These are phyloP conservation scores for Jacaranda mimosifolia DNA, from an alignment of 257 asterid species.

Conservation along the genomic window DNA sequence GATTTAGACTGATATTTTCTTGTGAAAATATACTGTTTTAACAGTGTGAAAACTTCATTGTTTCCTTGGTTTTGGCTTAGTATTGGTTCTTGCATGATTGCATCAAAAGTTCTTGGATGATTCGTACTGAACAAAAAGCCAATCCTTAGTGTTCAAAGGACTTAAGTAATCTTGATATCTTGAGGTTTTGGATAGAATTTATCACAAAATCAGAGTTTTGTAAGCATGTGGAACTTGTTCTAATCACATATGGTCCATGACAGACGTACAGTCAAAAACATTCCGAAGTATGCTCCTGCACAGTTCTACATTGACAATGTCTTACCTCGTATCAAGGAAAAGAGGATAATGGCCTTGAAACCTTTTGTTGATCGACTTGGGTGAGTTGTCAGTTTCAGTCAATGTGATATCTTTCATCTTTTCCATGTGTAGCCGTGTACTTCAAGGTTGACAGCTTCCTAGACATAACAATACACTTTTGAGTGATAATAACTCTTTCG, in stretches of 20 bases:
- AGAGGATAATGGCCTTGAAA: conserved; percentile 96
- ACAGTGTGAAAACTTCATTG: background rate
- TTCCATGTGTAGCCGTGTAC: conserved; percentile 17
- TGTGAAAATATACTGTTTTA: background rate
- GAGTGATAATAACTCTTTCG: conserved; percentile 2
- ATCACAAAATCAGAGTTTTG: conserved; percentile 22
- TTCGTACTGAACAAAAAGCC: conserved; percentile 1
- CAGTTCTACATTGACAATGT: conserved; percentile 98
- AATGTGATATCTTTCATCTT: conserved; percentile 9
- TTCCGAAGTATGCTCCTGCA: conserved; percentile 98
- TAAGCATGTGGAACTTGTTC: conserved; percentile 40
- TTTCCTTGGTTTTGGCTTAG: background rate
- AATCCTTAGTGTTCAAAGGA: background rate
- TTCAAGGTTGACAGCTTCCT: background rate
- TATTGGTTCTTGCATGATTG: background rate
- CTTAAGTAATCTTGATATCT: background rate
- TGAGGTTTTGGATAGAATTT: background rate
- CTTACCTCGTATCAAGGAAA: conserved; percentile 91
- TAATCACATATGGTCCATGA: conserved; percentile 42
- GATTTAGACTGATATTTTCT: background rate
- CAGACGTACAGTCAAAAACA: conserved; percentile 97
- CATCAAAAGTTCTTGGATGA: background rate
- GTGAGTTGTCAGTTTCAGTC: conserved; percentile 58
- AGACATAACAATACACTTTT: conserved; percentile 1
- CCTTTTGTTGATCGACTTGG: conserved; percentile 99